These are phyloP conservation scores for Zygotorulaspora danielsina DNA, from an alignment of 805 yeast species.

Conservation along the genomic window DNA sequence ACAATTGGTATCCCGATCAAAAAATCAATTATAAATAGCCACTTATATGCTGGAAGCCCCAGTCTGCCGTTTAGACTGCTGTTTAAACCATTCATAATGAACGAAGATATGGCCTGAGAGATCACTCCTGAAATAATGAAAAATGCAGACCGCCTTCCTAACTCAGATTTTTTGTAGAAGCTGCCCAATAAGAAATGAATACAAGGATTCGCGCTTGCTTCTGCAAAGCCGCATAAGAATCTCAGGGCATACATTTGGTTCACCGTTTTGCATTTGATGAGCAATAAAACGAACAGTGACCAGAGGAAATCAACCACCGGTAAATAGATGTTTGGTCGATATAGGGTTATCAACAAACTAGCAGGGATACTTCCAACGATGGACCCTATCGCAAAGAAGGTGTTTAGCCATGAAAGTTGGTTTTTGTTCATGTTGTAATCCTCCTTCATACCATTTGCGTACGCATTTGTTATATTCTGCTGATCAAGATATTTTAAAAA, in stretches of 20 bases:
- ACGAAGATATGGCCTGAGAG: conserved; percentile 45
- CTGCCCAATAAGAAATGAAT: conserved; percentile 45
- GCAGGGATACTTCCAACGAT: conserved; percentile 53
- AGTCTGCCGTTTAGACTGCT: conserved; percentile 40
- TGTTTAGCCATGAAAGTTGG: conserved; percentile 45
- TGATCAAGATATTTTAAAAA: conserved; percentile 45
- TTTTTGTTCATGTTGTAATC: conserved; percentile 43
- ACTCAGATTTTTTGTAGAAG: conserved; percentile 43
- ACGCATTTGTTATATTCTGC: conserved; percentile 51
- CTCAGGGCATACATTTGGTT: conserved; percentile 48
- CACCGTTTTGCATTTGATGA: conserved; percentile 42
- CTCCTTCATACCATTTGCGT: conserved; percentile 55
- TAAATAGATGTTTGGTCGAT: conserved; percentile 50
- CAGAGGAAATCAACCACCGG: conserved; percentile 45
- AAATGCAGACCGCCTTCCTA: conserved; percentile 44
- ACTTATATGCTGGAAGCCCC: conserved; percentile 53
- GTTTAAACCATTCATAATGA: conserved; percentile 47
- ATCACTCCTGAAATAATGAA: conserved; percentile 47
- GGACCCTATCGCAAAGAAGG: conserved; percentile 53
- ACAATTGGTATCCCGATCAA: conserved; percentile 48
- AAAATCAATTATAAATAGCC: conserved; percentile 56
- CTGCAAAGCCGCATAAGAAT: conserved; percentile 52
- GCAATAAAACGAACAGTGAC: conserved; percentile 46
- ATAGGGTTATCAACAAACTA: conserved; percentile 43
- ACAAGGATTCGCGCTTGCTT: conserved; percentile 46